Percentiles rank a stretch among this genome's conserved stretches.
These are phyloP conservation scores for Delphinella strobiligena DNA, from an alignment of 2,329 filamentous ascomycete genomes.

Conservation along the genomic window DNA sequence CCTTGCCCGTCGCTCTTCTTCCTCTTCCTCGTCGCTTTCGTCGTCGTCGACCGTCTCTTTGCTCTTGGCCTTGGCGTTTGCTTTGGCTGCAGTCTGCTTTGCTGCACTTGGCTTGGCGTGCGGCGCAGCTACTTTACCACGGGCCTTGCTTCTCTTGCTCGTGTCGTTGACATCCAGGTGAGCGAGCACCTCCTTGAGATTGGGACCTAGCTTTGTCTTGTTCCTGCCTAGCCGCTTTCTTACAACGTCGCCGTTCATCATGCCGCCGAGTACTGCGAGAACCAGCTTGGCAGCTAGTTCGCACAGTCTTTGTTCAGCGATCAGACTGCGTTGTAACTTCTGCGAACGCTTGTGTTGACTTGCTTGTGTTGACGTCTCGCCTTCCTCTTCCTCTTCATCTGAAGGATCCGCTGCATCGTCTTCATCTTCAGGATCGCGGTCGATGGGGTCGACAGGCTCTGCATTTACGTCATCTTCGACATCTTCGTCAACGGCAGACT, in stretches of 20 bases:
- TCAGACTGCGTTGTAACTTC: slow-evolving; percentile 46
- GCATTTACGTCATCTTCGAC: slow-evolving; percentile 52
- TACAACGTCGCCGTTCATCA: slow-evolving; percentile 58
- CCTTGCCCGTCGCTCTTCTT: slow-evolving; percentile 4
- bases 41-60: slow-evolving; percentile 16
- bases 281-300: slow-evolving; percentile 77
- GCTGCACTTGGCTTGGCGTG: too few relatives aligned
- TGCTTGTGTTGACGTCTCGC: slow-evolving; percentile 34
- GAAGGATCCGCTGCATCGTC: slow-evolving; percentile 21
- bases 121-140: slow-evolving; percentile 15
- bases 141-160: slow-evolving; percentile 23
- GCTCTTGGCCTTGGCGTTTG: slow-evolving; percentile 29
- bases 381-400: slow-evolving; percentile 18
- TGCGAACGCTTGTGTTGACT: slow-evolving; percentile 47
- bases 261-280: slow-evolving; percentile 61
- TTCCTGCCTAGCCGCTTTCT: slow-evolving; percentile 66
- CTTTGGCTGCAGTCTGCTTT: too few relatives aligned
- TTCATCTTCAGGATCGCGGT: slow-evolving; percentile 49
- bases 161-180: slow-evolving; percentile 58
- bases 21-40: slow-evolving; percentile 10
- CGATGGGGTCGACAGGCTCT: slow-evolving; percentile 51
- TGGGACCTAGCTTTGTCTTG: slow-evolving; percentile 65
- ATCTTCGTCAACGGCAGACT: slow-evolving; percentile 18
- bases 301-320: slow-evolving; percentile 77
- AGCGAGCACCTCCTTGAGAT: slow-evolving; percentile 72